A percentile compares a stretch with the other conserved stretches of the same genome.
Evolutionary conservation across 2,329 filamentous ascomycete genomes (phyloP).

Genomic region (Nectriaceae sp.): DNA sequence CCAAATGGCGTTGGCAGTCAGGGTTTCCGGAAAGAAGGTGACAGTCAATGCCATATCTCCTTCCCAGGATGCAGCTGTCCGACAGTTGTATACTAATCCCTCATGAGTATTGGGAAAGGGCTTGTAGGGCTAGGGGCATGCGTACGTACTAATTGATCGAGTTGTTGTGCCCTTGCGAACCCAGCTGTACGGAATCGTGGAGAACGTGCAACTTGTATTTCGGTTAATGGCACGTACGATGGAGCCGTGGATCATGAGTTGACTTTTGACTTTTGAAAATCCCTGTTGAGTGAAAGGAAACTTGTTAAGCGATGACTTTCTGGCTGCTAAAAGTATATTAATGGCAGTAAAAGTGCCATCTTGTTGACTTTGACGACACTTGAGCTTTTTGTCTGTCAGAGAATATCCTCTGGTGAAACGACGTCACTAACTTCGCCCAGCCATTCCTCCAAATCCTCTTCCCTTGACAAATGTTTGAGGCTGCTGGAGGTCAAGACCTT

Average conservation of each 20-base stretch:
- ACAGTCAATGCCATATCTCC: conserved; percentile 15
- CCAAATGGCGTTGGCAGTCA: conserved; percentile 13
- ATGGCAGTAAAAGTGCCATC: neutral
- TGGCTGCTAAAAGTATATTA: neutral
- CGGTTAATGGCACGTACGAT: conserved; percentile 13
- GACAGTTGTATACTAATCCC: conserved; percentile 14
- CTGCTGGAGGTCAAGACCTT: neutral
- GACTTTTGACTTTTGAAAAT: neutral
- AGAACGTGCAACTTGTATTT: conserved; percentile 15
- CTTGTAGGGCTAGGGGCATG: neutral
- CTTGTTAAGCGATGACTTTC: neutral
- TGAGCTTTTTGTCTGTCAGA: neutral
- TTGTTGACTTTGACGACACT: neutral
- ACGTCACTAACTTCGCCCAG: neutral
- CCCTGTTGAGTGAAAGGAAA: conserved; percentile 1
- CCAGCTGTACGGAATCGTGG: conserved; percentile 3
- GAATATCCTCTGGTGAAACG: neutral
- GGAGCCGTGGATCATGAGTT: conserved; percentile 6
- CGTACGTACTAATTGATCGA: neutral
- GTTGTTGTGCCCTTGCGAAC: neutral
- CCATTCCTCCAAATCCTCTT: conserved; percentile 1
- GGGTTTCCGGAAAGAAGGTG: conserved; percentile 10
- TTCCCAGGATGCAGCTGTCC: conserved; percentile 11
- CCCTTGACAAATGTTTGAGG: neutral
- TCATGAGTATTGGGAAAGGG: neutral